Percentiles rank a stretch among this genome's conserved stretches.
phyloP scores from a whole-genome alignment of 2,329 filamentous ascomycete species.

The Aspergillus ochraceoroseus region DNA sequence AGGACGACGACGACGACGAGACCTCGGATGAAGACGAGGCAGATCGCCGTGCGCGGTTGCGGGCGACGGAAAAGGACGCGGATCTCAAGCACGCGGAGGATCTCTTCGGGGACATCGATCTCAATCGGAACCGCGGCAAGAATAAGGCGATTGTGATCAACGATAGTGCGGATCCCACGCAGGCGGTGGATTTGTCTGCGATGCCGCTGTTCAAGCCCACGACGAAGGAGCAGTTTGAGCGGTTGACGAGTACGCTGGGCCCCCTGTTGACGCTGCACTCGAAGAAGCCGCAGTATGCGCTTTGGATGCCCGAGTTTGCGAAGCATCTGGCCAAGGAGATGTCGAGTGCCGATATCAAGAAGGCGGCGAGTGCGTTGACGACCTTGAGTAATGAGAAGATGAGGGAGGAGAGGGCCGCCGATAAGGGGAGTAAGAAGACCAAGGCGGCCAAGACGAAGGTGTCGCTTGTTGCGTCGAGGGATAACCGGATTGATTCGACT shows the following conservation, averaged over 20 bases:
- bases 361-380: constrained; percentile 82
- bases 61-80: constrained; percentile 75
- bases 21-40: constrained; percentile 67
- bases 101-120: constrained; percentile 71
- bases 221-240: constrained; percentile 80
- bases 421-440: constrained; percentile 93
- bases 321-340: constrained; percentile 85
- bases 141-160: constrained; percentile 60
- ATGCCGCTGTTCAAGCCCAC: constrained; percentile 83
- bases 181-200: constrained; percentile 72
- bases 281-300: constrained; percentile 83
- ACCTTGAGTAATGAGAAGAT: constrained; percentile 94
- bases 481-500: constrained; percentile 61
- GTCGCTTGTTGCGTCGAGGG: constrained; percentile 62
- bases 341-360: constrained; percentile 92
- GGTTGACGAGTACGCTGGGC: constrained; percentile 69
- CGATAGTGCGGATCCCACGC: constrained; percentile 67
- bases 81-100: constrained; percentile 89
- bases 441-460: constrained; percentile 97
- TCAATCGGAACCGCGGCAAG: constrained; percentile 62
- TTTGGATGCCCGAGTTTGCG: constrained; percentile 86
- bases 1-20: constrained; percentile 55
- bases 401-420: constrained; percentile 92
- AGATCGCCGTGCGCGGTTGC: constrained; percentile 67
- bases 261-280: constrained; percentile 69